Conservation (phyloP, 2,329 filamentous ascomycete genomes). For the Whalleya microplaca region DNA sequence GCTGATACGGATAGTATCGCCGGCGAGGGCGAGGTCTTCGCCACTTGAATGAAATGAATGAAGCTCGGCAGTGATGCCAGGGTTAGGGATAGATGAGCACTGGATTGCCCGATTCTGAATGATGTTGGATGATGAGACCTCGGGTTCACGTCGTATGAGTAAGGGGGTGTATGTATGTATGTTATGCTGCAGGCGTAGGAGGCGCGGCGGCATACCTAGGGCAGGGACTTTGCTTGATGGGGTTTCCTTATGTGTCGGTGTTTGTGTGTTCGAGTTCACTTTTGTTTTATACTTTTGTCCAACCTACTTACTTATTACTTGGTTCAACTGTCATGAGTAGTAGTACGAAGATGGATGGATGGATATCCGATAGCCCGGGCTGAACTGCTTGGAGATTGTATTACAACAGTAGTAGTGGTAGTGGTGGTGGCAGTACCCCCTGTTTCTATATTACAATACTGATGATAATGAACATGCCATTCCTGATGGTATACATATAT, state of each 20-base stretch:
- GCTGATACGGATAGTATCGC: conserved; percentile 36
- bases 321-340: neutral
- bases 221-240: conserved; percentile 37
- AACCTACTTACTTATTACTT: neutral
- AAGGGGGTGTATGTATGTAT: conserved; percentile 5
- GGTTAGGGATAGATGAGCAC: too few species aligned
- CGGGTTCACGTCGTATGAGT: conserved; percentile 3
- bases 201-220: too few species aligned
- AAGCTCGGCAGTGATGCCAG: too few species aligned
- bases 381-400: too few species aligned
- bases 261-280: too few species aligned
- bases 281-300: neutral
- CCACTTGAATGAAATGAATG: too few species aligned
- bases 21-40: conserved; percentile 41
- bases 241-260: neutral
- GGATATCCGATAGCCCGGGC: too few species aligned
- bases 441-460: neutral
- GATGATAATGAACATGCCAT: neutral
- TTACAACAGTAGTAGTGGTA: neutral
- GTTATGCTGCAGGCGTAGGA: neutral
- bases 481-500: neutral
- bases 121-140: conserved; percentile 3
- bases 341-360: neutral
- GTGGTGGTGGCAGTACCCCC: neutral
- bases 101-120: neutral